Conservation (phyloP, 495 filamentous ascomycete genomes). For the Aspergillus heteromorphus region DNA sequence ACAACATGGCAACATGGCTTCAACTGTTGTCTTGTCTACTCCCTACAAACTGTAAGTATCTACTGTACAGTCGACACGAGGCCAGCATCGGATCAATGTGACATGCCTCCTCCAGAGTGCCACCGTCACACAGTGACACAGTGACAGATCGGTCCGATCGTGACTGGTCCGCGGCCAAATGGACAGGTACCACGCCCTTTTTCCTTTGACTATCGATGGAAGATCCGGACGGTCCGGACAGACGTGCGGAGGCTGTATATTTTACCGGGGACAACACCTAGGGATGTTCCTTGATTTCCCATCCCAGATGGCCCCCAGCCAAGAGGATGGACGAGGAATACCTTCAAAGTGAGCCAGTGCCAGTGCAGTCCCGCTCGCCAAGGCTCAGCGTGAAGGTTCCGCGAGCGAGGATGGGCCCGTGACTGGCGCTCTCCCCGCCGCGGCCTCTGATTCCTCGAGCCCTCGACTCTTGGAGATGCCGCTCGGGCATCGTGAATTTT, state of each 20-base stretch:
- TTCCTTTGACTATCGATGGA: too few relatives aligned
- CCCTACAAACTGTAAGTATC: too few relatives aligned
- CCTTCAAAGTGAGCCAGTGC: too few relatives aligned
- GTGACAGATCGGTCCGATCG: background rate
- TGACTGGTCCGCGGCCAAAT: background rate
- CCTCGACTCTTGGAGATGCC: constrained; percentile 8
- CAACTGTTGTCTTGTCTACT: constrained; percentile 1
- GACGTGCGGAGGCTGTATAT: too few relatives aligned
- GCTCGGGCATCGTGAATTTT: constrained; percentile 14
- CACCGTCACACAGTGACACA: too few relatives aligned
- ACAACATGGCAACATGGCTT: constrained; percentile 1
- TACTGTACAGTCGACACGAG: background rate
- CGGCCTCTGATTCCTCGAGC: constrained; percentile 6
- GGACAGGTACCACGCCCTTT: background rate
- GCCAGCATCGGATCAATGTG: background rate
- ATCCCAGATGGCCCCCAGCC: too few relatives aligned
- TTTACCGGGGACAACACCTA: too few relatives aligned
- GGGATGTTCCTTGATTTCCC: too few relatives aligned
- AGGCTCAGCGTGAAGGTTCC: constrained; percentile 12
- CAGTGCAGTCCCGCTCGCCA: constrained; percentile 9
- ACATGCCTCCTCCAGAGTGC: background rate
- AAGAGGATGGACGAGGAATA: too few relatives aligned
- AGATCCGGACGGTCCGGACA: too few relatives aligned
- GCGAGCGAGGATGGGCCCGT: constrained; percentile 11
- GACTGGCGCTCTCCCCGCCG: constrained; percentile 19